Percentiles rank a stretch among this genome's conserved stretches.
Evolutionary conservation across 176 grass and related monocot genomes (phyloP).

Genomic region (Hyparrhenia diplandra): DNA sequence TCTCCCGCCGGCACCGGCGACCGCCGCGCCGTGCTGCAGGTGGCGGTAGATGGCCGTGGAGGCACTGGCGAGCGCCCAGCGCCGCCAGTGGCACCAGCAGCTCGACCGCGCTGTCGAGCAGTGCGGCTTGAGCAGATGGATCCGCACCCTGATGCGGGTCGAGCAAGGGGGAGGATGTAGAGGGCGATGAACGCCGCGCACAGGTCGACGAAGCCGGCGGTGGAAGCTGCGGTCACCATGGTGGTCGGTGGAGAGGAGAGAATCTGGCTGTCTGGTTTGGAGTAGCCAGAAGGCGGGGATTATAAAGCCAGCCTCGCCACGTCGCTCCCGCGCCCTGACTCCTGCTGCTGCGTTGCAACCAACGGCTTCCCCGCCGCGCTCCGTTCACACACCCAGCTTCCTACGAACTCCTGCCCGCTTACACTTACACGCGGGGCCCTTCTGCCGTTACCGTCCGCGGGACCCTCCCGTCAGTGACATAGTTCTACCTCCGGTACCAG

Average conservation of each 20-base stretch:
- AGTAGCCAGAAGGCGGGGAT: too few relatives aligned
- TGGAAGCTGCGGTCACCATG: not conserved
- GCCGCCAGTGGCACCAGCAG: not conserved
- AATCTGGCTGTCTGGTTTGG: too few relatives aligned
- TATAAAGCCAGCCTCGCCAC: too few relatives aligned
- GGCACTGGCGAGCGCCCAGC: not conserved
- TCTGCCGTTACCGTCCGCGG: too few relatives aligned
- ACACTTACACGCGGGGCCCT: too few relatives aligned
- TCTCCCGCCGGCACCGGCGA: not conserved
- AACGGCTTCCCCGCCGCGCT: too few relatives aligned
- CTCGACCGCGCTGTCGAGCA: not conserved
- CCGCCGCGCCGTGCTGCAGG: not conserved
- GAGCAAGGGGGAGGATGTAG: not conserved
- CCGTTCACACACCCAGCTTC: too few relatives aligned
- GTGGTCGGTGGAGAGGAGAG: not conserved
- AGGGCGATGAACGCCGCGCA: not conserved
- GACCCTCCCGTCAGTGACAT: too few relatives aligned
- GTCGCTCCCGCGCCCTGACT: too few relatives aligned
- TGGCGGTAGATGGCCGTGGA: not conserved
- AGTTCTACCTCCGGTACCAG: too few relatives aligned
- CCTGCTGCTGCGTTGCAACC: too few relatives aligned
- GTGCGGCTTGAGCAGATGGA: not conserved
- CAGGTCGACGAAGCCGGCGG: not conserved
- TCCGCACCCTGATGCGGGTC: not conserved
- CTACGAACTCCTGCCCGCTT: too few relatives aligned